Evolutionary conservation across 2,329 filamentous ascomycete species (phyloP).

Genomic region (Apiospora aurea): DNA sequence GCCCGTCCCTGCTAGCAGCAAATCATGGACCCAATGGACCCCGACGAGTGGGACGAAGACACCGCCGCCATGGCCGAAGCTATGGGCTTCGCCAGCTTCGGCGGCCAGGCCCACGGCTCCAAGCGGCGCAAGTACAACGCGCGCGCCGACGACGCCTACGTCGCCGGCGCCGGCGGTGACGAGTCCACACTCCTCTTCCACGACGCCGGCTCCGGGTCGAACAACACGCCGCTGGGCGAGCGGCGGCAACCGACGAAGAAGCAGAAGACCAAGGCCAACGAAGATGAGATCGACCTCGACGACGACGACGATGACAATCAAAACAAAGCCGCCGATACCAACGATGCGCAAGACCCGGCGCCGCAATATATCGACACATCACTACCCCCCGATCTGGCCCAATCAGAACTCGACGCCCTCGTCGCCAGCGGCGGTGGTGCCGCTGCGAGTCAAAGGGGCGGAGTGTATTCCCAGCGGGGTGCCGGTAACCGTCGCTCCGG

Average conservation of each 20-base stretch:
- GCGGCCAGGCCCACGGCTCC: constrained; percentile 55
- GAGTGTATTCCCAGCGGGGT: constrained; percentile 18
- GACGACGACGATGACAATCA: constrained; percentile 44
- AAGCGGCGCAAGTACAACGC: constrained; percentile 75
- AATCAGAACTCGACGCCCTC: constrained; percentile 40
- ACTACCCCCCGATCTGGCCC: constrained; percentile 39
- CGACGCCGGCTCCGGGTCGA: constrained; percentile 40
- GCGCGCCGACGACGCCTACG: constrained; percentile 48
- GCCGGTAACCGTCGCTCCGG: constrained; percentile 31
- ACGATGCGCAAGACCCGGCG: constrained; percentile 29
- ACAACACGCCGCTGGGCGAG: constrained; percentile 49
- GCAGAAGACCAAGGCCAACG: constrained; percentile 34
- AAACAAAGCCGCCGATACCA: constrained; percentile 37
- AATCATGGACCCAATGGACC: constrained; percentile 25
- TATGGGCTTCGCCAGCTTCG: constrained; percentile 80
- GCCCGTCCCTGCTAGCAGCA: background rate
- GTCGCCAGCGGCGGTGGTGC: too few relatives aligned
- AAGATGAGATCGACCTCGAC: constrained; percentile 54
- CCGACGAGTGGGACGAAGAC: constrained; percentile 41
- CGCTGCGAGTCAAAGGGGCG: constrained; percentile 16
- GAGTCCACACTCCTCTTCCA: constrained; percentile 30
- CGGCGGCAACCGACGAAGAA: constrained; percentile 41
- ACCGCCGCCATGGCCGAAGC: constrained; percentile 67
- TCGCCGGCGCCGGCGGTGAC: constrained; percentile 42
- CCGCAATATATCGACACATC: constrained; percentile 44